Evolutionary conservation across 371 early-diverging fungal genomes (phyloP), one percentile per base, ranked within the genome.

Genomic region (Mortierella sp.): DNA sequence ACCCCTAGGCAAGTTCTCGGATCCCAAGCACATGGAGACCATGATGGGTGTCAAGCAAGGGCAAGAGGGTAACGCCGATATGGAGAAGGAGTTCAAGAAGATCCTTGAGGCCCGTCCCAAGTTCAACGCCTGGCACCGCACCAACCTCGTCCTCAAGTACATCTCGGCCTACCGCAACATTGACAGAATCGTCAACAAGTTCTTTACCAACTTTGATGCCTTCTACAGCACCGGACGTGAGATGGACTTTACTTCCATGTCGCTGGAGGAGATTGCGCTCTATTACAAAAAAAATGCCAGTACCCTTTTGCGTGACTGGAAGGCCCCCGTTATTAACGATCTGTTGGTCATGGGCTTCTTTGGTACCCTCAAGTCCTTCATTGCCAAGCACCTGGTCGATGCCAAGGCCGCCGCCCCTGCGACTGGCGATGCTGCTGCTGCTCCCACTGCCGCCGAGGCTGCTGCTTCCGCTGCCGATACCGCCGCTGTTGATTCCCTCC

Each of bases 11-110:
- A 85, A 85, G 75, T 85, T 85, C 75, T 85, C 86, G 70, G 86
- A 85, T n/a, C 86, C 86, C 27, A 85, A 85, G 72, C 86, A 85
- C 46, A 85, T 85, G 86, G 86, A 85, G 55, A 85, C 86, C 38
- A 85, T 85, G 86, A 85, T 85, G 86, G 86, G 86, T 54, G 86
- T 85, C 38, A 85, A 85, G 72, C 86, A 85, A 41, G 86, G 86
- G 3, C 86, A 85, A 48, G 79, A 79, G 0, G 86, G 82, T 41
- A 78, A 85, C 32, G 79, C 79, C 6, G 82, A 85, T 27, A 85
- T 85, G 82, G 86, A 79, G 32, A 85, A 75, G 49, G 86, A 82
- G 46, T 85, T 85, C 75, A 81, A 85, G 46, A 82, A 79, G 65
- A 85, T 85, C n/a, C 56, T 85, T 29, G 86, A 75, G 4, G 76